These are phyloP conservation scores for Pelargonium cotyledonis DNA, from an alignment of 441 rosid genomes.

Conservation along the genomic window DNA sequence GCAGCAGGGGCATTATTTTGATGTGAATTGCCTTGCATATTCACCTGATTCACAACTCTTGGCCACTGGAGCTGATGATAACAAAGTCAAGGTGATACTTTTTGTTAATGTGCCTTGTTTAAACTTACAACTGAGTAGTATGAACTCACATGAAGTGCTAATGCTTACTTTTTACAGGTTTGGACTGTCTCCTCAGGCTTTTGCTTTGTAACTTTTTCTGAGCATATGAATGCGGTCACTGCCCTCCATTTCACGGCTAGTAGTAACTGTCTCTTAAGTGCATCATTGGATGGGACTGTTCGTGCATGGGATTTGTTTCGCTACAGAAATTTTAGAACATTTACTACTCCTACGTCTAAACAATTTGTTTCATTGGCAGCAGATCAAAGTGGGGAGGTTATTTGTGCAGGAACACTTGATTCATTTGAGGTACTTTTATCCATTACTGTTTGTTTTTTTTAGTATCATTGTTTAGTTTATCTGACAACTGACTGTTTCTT, in stretches of 20 bases:
- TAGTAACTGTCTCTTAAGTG: slow-evolving; percentile 81
- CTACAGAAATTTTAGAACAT: slow-evolving; percentile 88
- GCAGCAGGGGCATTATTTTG: slow-evolving; percentile 97
- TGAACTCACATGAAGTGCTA: slow-evolving; percentile 11
- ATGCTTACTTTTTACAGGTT: slow-evolving; percentile 45
- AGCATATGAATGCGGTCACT: slow-evolving; percentile 90
- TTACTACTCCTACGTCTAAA: slow-evolving; percentile 84
- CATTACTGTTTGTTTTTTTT: slow-evolving; percentile 9
- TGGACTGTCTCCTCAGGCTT: slow-evolving; percentile 95
- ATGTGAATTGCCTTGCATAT: slow-evolving; percentile 80
- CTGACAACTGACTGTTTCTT: slow-evolving; percentile 15
- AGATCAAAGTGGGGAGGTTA: slow-evolving; percentile 87
- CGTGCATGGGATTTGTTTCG: slow-evolving; percentile 98
- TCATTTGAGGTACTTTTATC: slow-evolving; percentile 71
- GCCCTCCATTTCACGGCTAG: slow-evolving; percentile 96
- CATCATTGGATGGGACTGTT: slow-evolving; percentile 94
- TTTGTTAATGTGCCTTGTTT: background rate
- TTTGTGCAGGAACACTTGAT: slow-evolving; percentile 96
- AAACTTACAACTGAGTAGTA: background rate
- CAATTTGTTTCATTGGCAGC: slow-evolving; percentile 95
- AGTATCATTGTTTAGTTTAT: slow-evolving; percentile 9
- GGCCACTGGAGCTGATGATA: slow-evolving; percentile 99
- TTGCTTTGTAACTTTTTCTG: slow-evolving; percentile 91
- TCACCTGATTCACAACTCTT: slow-evolving; percentile 90
- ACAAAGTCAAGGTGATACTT: slow-evolving; percentile 79